Evolutionary conservation across 2,329 filamentous ascomycete species (phyloP).

Genomic region (Diaporthe amygdali): DNA sequence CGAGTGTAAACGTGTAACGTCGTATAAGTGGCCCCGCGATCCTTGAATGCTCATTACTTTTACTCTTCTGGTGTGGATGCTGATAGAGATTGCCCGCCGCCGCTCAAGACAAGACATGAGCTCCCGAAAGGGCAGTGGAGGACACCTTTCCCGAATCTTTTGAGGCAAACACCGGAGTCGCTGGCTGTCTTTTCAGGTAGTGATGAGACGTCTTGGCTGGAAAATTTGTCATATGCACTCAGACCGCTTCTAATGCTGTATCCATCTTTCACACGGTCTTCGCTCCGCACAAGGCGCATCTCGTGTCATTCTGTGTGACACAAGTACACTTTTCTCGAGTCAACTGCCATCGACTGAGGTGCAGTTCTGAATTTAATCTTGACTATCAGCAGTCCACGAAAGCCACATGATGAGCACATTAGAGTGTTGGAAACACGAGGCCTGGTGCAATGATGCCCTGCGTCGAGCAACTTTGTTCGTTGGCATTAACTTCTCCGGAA

Average conservation of each 20-base stretch:
- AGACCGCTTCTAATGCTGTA: not conserved
- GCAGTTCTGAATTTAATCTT: not conserved
- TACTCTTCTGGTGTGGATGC: not conserved
- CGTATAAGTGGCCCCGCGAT: not conserved
- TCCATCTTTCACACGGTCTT: not conserved
- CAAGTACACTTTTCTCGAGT: too few species aligned
- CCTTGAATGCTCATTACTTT: not conserved
- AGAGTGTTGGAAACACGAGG: not conserved
- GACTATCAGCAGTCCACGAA: not conserved
- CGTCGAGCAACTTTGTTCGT: not conserved
- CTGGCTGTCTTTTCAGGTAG: not conserved
- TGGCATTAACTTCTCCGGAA: not conserved
- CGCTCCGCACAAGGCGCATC: not conserved
- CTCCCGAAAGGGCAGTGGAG: not conserved
- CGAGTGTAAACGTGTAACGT: not conserved
- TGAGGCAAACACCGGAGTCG: not conserved
- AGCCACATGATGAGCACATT: not conserved
- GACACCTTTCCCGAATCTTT: not conserved
- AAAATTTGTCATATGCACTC: not conserved
- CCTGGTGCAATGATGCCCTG: not conserved
- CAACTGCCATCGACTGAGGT: not conserved
- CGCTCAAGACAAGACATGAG: not conserved
- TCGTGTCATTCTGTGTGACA: not conserved
- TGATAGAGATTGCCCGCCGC: not conserved
- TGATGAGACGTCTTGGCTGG: not conserved